These are phyloP conservation scores for Hura crepitans DNA, from an alignment of 441 rosid species.

Conservation along the genomic window DNA sequence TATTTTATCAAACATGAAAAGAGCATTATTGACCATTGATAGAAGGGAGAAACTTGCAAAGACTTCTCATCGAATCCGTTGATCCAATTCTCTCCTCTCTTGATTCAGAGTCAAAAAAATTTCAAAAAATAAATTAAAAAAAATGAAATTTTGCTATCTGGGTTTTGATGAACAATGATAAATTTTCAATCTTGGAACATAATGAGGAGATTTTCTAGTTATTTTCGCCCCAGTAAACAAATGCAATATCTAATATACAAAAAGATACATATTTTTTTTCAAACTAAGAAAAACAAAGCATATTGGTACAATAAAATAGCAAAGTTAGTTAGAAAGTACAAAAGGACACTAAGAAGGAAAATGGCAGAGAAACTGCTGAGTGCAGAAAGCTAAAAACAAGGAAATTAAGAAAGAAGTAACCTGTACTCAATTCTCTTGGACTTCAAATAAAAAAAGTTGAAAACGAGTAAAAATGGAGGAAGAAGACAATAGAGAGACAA, in stretches of 20 bases:
- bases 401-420: neutral
- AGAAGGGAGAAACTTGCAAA: neutral
- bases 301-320: neutral
- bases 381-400: neutral
- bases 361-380: neutral
- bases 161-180: neutral
- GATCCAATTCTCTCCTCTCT: neutral
- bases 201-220: neutral
- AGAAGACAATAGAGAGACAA: constrained; percentile 16
- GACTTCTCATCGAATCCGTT: neutral
- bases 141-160: constrained; percentile 9
- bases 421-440: neutral
- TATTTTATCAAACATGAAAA: neutral
- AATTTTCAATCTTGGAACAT: constrained; percentile 15
- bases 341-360: neutral
- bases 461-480: neutral
- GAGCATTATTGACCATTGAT: neutral
- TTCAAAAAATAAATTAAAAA: neutral
- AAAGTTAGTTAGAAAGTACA: neutral
- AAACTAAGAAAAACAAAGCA: too few relatives aligned
- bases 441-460: neutral
- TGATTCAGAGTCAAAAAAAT: neutral
- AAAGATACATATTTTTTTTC: too few relatives aligned
- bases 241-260: neutral
- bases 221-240: constrained; percentile 4